These are phyloP conservation scores for Casuarina cunninghamiana DNA, from an alignment of 306 rosid genomes.

Conservation along the genomic window DNA sequence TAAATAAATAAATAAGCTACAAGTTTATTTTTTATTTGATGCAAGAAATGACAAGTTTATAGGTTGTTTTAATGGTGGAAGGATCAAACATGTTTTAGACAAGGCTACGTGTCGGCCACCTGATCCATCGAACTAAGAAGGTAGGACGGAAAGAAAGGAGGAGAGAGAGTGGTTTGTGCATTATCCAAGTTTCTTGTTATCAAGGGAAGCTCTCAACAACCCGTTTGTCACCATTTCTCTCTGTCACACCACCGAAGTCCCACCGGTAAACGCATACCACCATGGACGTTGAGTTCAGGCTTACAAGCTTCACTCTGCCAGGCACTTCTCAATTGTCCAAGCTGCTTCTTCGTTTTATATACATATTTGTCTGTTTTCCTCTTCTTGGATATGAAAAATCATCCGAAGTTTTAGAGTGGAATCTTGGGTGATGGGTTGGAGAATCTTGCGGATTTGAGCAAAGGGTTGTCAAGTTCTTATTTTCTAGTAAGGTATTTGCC, in stretches of 20 bases:
- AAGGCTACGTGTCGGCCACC: slow-evolving; percentile 46
- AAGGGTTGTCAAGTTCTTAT: neutral
- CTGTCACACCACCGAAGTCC: neutral
- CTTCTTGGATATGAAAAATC: neutral
- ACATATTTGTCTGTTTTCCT: neutral
- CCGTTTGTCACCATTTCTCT: slow-evolving; percentile 22
- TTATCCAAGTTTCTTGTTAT: too few relatives aligned
- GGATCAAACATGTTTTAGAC: neutral
- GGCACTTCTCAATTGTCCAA: slow-evolving; percentile 60
- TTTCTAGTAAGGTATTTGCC: neutral
- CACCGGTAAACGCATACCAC: slow-evolving; percentile 16
- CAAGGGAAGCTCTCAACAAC: slow-evolving; percentile 4
- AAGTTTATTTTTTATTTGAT: too few relatives aligned
- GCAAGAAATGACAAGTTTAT: neutral
- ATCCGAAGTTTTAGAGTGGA: neutral
- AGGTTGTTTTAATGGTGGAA: neutral
- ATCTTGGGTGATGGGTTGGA: neutral
- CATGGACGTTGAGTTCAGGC: slow-evolving; percentile 79
- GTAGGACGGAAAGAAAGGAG: slow-evolving; percentile 4
- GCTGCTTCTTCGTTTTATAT: slow-evolving; percentile 21
- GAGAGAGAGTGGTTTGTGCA: too few relatives aligned
- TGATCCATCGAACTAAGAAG: slow-evolving; percentile 25
- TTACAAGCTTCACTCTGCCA: slow-evolving; percentile 52
- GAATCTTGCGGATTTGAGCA: neutral
- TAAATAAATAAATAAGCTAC: too few relatives aligned